phyloP scores from a whole-genome alignment of 1,284 basidiomycete genomes.

The Rhizoctonia solani region DNA sequence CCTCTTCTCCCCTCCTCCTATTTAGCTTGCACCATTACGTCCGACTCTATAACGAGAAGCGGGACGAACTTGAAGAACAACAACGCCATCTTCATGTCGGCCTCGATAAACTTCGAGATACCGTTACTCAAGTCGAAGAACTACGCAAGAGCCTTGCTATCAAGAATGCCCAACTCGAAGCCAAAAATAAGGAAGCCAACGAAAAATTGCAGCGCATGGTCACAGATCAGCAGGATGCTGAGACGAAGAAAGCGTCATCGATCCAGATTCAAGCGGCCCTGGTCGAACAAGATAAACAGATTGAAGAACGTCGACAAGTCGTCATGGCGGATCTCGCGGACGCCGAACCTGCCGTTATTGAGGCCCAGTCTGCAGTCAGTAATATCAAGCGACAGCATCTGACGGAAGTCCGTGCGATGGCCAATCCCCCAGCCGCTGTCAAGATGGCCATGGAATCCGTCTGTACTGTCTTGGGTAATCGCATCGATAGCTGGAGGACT shows the following conservation, averaged over 20 bases:
- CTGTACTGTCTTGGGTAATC: slow-evolving; percentile 96
- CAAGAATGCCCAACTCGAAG: slow-evolving; percentile 90
- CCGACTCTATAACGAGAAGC: slow-evolving; percentile 93
- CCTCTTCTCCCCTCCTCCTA: too few relatives aligned
- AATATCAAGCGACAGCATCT: slow-evolving; percentile 98
- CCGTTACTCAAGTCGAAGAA: slow-evolving; percentile 95
- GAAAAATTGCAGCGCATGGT: slow-evolving; percentile 99
- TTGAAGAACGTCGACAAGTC: slow-evolving; percentile 83
- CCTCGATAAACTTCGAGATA: slow-evolving; percentile 94
- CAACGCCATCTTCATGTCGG: slow-evolving; percentile 98
- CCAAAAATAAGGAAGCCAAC: slow-evolving; percentile 94
- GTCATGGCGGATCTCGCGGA: slow-evolving; percentile 97
- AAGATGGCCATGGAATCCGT: slow-evolving; percentile 99
- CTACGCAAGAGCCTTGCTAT: slow-evolving; percentile 93
- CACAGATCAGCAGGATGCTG: slow-evolving; percentile 96
- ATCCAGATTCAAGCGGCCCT: slow-evolving; percentile 95
- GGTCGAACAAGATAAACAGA: slow-evolving; percentile 87
- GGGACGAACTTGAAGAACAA: slow-evolving; percentile 98
- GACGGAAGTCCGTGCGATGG: slow-evolving; percentile 98
- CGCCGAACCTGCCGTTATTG: slow-evolving; percentile 95
- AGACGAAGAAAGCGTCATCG: slow-evolving; percentile 96
- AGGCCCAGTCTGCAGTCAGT: slow-evolving; percentile 93
- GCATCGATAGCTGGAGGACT: slow-evolving; percentile 95
- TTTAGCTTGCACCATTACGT: slow-evolving; percentile 97
- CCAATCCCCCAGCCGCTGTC: slow-evolving; percentile 96